Percentiles rank a stretch among this genome's conserved stretches.
Evolutionary conservation across 2,329 filamentous ascomycete genomes (phyloP).

Genomic region (Macrophomina tecta): DNA sequence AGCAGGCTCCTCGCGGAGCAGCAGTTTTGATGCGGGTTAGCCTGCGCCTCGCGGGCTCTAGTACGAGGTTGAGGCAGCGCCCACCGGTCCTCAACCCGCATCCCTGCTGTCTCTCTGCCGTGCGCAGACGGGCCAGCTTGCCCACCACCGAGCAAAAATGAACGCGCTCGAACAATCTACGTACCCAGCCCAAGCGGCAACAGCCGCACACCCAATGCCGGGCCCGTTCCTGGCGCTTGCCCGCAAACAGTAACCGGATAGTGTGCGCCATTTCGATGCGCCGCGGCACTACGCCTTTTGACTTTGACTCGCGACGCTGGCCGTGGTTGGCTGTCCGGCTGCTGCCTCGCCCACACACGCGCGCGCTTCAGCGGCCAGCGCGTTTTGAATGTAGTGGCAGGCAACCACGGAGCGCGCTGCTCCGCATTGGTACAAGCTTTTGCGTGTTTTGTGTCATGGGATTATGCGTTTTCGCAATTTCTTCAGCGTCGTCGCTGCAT

Average conservation of each 20-base stretch:
- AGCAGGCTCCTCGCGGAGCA: constrained; percentile 9
- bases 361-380: constrained; percentile 17
- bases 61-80: neutral
- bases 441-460: constrained; percentile 6
- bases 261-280: constrained; percentile 12
- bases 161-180: constrained; percentile 3
- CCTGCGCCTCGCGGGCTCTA: neutral
- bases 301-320: neutral
- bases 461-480: constrained; percentile 20
- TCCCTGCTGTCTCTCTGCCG: constrained; percentile 6
- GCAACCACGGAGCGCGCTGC: constrained; percentile 4
- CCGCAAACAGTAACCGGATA: constrained; percentile 5
- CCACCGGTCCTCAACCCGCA: neutral
- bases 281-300: constrained; percentile 9
- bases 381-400: constrained; percentile 13
- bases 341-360: constrained; percentile 6
- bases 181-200: constrained; percentile 13
- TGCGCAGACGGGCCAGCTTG: neutral
- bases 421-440: constrained; percentile 12
- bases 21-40: constrained; percentile 4
- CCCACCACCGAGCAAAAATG: neutral
- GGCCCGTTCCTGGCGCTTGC: constrained; percentile 21
- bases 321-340: neutral
- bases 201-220: constrained; percentile 18
- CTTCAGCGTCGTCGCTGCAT: constrained; percentile 16